A percentile compares a stretch with the other conserved stretches of the same genome.
phyloP scores from a whole-genome alignment of 192 early-diverging fungal species.

The Backusella westeae region DNA sequence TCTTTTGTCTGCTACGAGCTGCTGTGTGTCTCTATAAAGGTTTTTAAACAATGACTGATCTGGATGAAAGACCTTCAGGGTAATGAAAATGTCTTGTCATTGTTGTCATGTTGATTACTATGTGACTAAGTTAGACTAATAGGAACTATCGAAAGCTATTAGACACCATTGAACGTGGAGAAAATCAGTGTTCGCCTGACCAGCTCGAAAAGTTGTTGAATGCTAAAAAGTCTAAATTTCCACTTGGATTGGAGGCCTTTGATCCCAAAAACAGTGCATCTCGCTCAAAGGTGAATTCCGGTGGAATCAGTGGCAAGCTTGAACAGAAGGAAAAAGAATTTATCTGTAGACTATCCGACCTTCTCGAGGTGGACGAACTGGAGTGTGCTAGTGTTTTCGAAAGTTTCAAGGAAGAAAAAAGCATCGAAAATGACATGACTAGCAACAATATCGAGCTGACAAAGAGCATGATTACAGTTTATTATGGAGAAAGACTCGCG shows the following conservation, averaged over 20 bases:
- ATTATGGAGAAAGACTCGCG: conserved; percentile 24
- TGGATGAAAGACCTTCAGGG: conserved; percentile 9
- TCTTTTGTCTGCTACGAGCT: background rate
- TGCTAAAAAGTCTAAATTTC: conserved; percentile 21
- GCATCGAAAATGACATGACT: background rate
- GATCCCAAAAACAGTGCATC: conserved; percentile 28
- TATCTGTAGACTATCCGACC: conserved; percentile 37
- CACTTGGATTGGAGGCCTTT: conserved; percentile 40
- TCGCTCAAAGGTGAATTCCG: conserved; percentile 32
- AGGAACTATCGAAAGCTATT: conserved; percentile 25
- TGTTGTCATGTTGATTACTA: background rate
- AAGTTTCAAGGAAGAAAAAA: conserved; percentile 17
- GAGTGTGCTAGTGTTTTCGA: conserved; percentile 31
- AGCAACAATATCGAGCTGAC: background rate
- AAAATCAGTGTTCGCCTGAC: conserved; percentile 15
- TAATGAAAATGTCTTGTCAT: background rate
- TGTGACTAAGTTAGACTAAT: conserved; percentile 5
- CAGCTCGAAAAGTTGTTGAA: conserved; percentile 32
- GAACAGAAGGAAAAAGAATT: conserved; percentile 37
- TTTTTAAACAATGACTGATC: conserved; percentile 2
- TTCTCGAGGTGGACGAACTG: conserved; percentile 39
- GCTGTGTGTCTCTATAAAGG: background rate
- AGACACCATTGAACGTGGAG: conserved; percentile 26
- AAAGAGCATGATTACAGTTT: conserved; percentile 10
- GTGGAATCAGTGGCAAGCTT: conserved; percentile 33